A percentile compares a stretch with the other conserved stretches of the same genome.
phyloP scores from a whole-genome alignment of 129 eudicot genomes.

The Ambrosia trifida region DNA sequence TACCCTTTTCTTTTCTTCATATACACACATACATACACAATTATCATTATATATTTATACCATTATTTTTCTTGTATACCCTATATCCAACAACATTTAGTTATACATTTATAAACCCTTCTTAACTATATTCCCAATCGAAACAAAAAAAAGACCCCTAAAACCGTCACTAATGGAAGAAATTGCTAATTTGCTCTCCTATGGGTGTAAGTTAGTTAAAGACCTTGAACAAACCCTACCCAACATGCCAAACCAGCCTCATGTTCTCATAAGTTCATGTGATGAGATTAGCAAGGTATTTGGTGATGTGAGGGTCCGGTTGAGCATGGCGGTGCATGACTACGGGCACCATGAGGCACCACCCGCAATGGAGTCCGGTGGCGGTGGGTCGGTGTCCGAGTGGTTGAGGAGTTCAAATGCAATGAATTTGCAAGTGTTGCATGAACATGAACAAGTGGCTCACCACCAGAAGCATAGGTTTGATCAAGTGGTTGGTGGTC shows the following conservation, averaged over 20 bases:
- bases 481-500: constrained; percentile 21
- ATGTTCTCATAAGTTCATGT: constrained; percentile 40
- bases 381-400: constrained; percentile 39
- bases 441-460: constrained; percentile 17
- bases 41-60: neutral
- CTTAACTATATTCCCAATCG: neutral
- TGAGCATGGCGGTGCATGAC: constrained; percentile 33
- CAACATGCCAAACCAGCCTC: constrained; percentile 51
- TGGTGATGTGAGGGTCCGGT: constrained; percentile 41
- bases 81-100: neutral
- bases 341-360: constrained; percentile 29
- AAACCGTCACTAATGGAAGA: constrained; percentile 47
- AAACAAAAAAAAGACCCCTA: constrained; percentile 1
- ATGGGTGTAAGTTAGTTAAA: constrained; percentile 60
- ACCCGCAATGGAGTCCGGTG: constrained; percentile 30
- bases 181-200: constrained; percentile 37
- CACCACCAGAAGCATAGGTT: constrained; percentile 29
- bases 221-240: constrained; percentile 59
- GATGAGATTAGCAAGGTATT: constrained; percentile 61
- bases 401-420: constrained; percentile 44
- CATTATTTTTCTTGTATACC: constrained; percentile 14
- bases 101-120: neutral
- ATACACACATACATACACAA: constrained; percentile 24
- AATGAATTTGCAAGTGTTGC: constrained; percentile 38
- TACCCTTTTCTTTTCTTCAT: constrained; percentile 35